Evolutionary conservation across 2,329 filamentous ascomycete species (phyloP).

Genomic region (Pseudopyricularia javanii): DNA sequence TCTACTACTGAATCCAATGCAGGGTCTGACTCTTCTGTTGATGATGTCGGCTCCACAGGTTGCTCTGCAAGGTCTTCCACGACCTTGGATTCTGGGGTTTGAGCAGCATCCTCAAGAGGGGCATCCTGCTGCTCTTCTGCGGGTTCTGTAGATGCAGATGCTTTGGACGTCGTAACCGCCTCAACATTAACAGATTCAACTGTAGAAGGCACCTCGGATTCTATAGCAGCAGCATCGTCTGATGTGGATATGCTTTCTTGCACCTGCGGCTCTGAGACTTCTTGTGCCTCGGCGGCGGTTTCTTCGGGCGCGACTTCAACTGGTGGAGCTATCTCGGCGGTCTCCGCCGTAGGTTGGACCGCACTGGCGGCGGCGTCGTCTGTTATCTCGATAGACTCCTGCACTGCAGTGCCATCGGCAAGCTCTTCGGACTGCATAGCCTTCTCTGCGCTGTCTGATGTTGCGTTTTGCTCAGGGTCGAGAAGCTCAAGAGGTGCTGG

Average conservation of each 20-base stretch:
- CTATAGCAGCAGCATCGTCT: not conserved
- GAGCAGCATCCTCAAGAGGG: constrained; percentile 3
- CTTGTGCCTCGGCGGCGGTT: constrained; percentile 7
- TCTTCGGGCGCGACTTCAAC: constrained; percentile 1
- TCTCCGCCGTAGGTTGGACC: not conserved
- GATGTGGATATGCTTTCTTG: not conserved
- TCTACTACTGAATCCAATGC: not conserved
- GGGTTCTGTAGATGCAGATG: constrained; percentile 4
- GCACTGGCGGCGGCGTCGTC: not conserved
- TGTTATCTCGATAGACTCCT: not conserved
- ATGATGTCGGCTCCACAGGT: not conserved
- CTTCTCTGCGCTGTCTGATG: not conserved
- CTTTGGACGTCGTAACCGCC: constrained; percentile 6
- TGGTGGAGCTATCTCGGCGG: not conserved
- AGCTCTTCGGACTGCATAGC: not conserved
- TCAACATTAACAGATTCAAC: constrained; percentile 4
- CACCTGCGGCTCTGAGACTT: not conserved
- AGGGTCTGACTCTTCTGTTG: not conserved
- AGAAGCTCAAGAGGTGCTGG: not conserved
- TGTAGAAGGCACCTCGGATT: not conserved
- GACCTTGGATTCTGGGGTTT: not conserved
- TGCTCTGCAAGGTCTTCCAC: not conserved
- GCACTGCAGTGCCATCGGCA: not conserved
- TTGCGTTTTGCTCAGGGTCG: not conserved
- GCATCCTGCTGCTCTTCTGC: not conserved